phyloP scores from a whole-genome alignment of 495 filamentous ascomycete species.

The Daldinia bambusicola region DNA sequence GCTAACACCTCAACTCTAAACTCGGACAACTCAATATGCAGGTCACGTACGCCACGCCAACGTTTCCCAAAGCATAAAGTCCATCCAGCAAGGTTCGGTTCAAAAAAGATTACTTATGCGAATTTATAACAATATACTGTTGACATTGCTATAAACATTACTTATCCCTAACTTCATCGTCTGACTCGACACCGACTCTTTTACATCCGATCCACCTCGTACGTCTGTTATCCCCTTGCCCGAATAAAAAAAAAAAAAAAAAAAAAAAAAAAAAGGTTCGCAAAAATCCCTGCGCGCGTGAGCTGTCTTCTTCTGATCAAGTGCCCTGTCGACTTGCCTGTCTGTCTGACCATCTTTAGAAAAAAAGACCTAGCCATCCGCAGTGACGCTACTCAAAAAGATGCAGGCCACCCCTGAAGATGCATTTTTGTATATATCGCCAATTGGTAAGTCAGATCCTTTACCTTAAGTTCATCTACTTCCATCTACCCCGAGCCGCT shows the following conservation, averaged over 20 bases:
- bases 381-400: slow-evolving; percentile 31
- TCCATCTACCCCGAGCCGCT: slow-evolving; percentile 30
- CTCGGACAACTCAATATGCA: slow-evolving; percentile 26
- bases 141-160: slow-evolving; percentile 6
- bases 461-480: slow-evolving; percentile 38
- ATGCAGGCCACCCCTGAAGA: slow-evolving; percentile 59
- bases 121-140: neutral
- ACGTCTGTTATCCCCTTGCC: slow-evolving; percentile 22
- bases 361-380: slow-evolving; percentile 28
- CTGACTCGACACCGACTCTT: slow-evolving; percentile 44
- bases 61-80: slow-evolving; percentile 16
- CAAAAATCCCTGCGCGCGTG: slow-evolving; percentile 31
- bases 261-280: neutral
- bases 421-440: slow-evolving; percentile 58
- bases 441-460: slow-evolving; percentile 60
- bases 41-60: slow-evolving; percentile 20
- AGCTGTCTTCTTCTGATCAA: slow-evolving; percentile 25
- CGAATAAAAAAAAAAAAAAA: slow-evolving; percentile 10
- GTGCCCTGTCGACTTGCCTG: slow-evolving; percentile 8
- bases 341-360: slow-evolving; percentile 32
- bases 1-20: slow-evolving; percentile 12
- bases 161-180: slow-evolving; percentile 21
- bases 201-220: slow-evolving; percentile 30
- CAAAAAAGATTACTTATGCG: neutral
- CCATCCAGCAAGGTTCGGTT: neutral